Percentiles rank a stretch among this genome's conserved stretches.
phyloP scores from a whole-genome alignment of 148 eudicot genomes.

The Rhododendron ovatum region DNA sequence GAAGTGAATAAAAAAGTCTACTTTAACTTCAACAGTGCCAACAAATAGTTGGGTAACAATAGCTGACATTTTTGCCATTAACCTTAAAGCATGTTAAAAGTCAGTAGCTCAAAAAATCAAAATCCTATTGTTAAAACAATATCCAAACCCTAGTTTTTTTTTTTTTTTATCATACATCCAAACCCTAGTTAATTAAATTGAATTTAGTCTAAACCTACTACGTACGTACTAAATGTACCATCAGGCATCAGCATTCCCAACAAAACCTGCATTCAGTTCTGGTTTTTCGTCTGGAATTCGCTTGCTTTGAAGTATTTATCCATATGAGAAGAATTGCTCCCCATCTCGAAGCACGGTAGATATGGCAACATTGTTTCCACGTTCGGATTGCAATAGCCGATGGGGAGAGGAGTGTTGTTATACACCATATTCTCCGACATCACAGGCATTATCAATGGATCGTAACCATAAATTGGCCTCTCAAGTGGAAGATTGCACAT shows the following conservation, averaged over 20 bases:
- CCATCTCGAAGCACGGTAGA: background rate
- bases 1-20: background rate
- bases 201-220: background rate
- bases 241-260: background rate
- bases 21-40: background rate
- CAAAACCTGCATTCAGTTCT: background rate
- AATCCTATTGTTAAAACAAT: background rate
- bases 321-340: background rate
- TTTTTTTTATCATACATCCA: background rate
- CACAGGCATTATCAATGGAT: background rate
- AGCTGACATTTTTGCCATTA: background rate
- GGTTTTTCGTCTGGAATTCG: background rate
- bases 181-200: background rate
- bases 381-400: background rate
- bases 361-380: background rate
- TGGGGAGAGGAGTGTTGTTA: background rate
- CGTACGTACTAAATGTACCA: background rate
- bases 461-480: background rate
- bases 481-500: background rate
- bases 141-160: background rate
- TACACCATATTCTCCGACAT: background rate
- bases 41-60: background rate
- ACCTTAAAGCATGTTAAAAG: background rate
- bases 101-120: background rate
- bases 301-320: background rate